Evolutionary conservation across 768 basidiomycete genomes (phyloP).

Genomic region (Termitomyces sp.): DNA sequence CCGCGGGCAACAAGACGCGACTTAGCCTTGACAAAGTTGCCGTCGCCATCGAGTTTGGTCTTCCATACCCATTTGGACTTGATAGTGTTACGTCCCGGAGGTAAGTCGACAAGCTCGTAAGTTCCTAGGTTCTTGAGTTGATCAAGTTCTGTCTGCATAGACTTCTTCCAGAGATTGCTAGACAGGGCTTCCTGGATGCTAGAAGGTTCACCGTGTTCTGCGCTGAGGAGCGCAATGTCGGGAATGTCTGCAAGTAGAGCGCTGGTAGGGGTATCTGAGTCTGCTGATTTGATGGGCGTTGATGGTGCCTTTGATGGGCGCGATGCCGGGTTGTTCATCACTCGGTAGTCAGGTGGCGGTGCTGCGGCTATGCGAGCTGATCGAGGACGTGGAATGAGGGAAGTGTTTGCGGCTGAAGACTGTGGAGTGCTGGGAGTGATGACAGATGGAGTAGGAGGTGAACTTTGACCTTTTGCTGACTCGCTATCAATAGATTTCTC

Average conservation of each 20-base stretch:
- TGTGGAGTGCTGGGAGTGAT: too few species aligned
- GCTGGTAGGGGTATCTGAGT: background rate
- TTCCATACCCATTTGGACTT: too few species aligned
- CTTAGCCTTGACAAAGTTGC: too few species aligned
- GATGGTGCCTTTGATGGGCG: constrained; percentile 5
- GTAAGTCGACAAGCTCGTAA: constrained; percentile 23
- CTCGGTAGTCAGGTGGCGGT: constrained; percentile 1
- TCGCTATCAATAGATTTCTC: background rate
- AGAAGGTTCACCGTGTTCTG: too few species aligned
- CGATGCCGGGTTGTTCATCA: constrained; percentile 3
- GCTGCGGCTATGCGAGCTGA: background rate
- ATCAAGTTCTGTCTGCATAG: too few species aligned
- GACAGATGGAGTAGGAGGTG: too few species aligned
- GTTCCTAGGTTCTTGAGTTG: constrained; percentile 25
- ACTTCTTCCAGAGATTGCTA: constrained; percentile 16
- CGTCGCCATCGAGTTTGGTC: too few species aligned
- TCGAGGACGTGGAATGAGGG: too few species aligned
- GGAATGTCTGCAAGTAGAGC: background rate
- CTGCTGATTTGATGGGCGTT: too few species aligned
- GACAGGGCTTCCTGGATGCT: constrained; percentile 5
- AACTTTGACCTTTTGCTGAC: constrained; percentile 13
- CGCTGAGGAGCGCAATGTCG: constrained; percentile 7
- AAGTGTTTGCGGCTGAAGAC: too few species aligned
- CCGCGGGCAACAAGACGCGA: too few species aligned
- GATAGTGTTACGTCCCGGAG: constrained; percentile 18